Evolutionary conservation across 2,329 filamentous ascomycete genomes (phyloP), one percentile per base, ranked within the genome.

Genomic region (Volutella citrinella): DNA sequence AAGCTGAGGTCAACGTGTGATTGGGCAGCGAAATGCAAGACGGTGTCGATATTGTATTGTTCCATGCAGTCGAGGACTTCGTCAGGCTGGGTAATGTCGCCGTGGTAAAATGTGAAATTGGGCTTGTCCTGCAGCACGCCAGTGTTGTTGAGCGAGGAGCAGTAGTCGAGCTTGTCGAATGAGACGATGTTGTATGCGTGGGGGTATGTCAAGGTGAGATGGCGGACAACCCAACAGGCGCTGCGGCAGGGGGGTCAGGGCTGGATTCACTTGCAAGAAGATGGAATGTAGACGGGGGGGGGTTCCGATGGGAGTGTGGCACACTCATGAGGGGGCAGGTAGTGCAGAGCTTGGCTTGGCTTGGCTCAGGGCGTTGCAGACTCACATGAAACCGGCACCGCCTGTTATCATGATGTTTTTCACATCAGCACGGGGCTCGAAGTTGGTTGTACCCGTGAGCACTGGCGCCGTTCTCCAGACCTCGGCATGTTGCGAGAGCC

Each of bases 21-120:
- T 63, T 89, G 83, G n/a, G 87, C 87, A 4, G 87, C 87, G 52
- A 93, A 89, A 60, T 91, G 86, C 59, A 91, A 80, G 42, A 93
- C 74, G 32, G 84, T 88, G 57, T 91, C 87, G 50, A 91, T 83
- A 20, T 77, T 72, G 64, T 87, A 71, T 41, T 78, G 74, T 57
- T 83, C 74, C 54, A 91, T 73, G 55, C 81, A 87, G 49, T 77
- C 74, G 43, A 84, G 71, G 4, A 91, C 83, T 51, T 86, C 78
- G 6, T 69, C 66, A 2, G 80, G 80, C 45, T 82, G 80, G 19
- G 82, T 88, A 46, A 91, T 79, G 52, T 91, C 84, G 35, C 87
- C 86, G 56, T 86, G 80, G 59, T 87, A 84, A 58, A 91, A 91
- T 19, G 72, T 76, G 60, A 90, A 93, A 61, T 90, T 91, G 34